A percentile compares a stretch with the other conserved stretches of the same genome.
Conservation (phyloP, 1,284 basidiomycete species). For the Marasmius tenuissimus region DNA sequence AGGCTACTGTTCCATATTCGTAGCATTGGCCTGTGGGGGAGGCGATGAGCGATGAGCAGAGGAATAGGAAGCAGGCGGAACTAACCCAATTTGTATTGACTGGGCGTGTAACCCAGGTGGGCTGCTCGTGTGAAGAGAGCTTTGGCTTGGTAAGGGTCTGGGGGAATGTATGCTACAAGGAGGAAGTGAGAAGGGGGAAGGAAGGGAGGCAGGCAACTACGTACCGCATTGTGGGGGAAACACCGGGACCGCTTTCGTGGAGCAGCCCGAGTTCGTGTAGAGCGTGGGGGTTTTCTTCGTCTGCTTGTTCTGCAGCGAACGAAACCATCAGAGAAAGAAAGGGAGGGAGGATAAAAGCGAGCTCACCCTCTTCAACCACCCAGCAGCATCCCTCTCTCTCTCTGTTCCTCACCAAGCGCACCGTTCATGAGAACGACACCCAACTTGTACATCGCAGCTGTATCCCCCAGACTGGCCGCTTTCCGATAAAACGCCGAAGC, state of each 20-base stretch:
- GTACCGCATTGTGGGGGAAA: conserved; percentile 73
- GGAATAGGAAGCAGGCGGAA: too few relatives aligned
- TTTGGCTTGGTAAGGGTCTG: conserved; percentile 55
- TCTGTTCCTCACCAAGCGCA: conserved; percentile 80
- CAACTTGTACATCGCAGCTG: conserved; percentile 98
- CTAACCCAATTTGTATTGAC: conserved; percentile 81
- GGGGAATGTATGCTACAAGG: neutral
- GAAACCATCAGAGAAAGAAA: too few relatives aligned
- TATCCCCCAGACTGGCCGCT: conserved; percentile 94
- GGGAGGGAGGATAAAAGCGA: too few relatives aligned
- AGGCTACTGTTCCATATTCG: conserved; percentile 89
- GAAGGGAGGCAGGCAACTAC: too few relatives aligned
- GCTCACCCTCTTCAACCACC: conserved; percentile 79
- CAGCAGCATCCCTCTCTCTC: conserved; percentile 90
- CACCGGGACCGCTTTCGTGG: conserved; percentile 73
- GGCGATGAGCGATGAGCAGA: too few relatives aligned
- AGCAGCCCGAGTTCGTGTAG: conserved; percentile 94
- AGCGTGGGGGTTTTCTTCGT: conserved; percentile 98
- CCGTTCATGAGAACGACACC: conserved; percentile 94
- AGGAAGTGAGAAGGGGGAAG: neutral
- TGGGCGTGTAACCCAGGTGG: conserved; percentile 90
- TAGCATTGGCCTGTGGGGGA: conserved; percentile 72
- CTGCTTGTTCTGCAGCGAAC: conserved; percentile 90
- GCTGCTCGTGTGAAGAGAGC: conserved; percentile 91
- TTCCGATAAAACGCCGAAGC: conserved; percentile 97